Base-by-base conservation (phyloP, 2,329 filamentous ascomycete species). In the Phialemonium atrogriseum region DNA sequence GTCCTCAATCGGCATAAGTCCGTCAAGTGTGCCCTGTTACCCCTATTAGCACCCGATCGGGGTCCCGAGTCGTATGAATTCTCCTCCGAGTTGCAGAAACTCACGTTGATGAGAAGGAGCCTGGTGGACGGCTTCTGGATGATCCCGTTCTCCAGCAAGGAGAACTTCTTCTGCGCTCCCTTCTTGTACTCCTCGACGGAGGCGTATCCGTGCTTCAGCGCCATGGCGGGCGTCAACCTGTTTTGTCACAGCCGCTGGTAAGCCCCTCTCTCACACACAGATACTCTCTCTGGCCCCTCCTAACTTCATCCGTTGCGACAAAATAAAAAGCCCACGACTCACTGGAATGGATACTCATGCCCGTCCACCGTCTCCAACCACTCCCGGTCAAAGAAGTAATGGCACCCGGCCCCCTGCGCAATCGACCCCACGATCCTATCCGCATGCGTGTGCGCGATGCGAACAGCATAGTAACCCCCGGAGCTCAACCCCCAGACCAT, bases 1-100 rank as follows among this genome's bases (percentile, higher is more conserved):
- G 46, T 82, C 77, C 46, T 82, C 77, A 35, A 82, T 77, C 1
- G 77, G 77, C 63, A 80, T 79, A 26, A 81, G 54, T 0, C 76
- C 77, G 42, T 82, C 77, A 33, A 66, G 59, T 4, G 68, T 72
- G 7, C 77, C 77, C 65, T 78, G 39, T 27, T 17, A 8, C 28
- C 20, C 17, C 12, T 11, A 24, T 7, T n/a, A 13, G 4, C 27
- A 11, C 13, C 25, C 9, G 5, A 15, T 15, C 25, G 7, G 17
- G 7, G n/a, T n/a, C n/a, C n/a, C n/a, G n/a, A n/a, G n/a, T n/a
- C n/a, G n/a, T n/a, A n/a, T n/a, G n/a, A n/a, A n/a, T n/a, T n/a
- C n/a, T n/a, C n/a, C n/a, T n/a, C n/a, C n/a, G n/a, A n/a, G n/a
- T n/a, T n/a, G n/a, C n/a, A n/a, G n/a, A n/a, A 15, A 52, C 65